These are phyloP conservation scores for Camellia oleifera DNA, from an alignment of 179 eudicot genomes.

Conservation along the genomic window DNA sequence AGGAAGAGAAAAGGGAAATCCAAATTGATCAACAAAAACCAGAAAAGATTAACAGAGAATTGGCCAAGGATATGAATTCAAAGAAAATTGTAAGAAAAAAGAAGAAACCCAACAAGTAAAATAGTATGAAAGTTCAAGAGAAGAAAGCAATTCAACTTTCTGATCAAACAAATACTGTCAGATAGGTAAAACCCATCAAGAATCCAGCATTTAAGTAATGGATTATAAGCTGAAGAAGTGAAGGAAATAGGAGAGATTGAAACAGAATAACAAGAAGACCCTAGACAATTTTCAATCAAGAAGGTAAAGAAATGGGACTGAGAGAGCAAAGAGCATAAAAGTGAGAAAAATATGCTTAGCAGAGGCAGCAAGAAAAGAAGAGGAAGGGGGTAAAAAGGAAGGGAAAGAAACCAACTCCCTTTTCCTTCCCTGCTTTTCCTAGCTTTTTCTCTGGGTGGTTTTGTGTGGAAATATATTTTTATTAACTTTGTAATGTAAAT, in stretches of 20 bases:
- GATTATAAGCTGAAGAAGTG: constrained; percentile 21
- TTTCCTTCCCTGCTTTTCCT: constrained; percentile 28
- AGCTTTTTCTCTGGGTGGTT: constrained; percentile 14
- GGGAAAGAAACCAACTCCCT: constrained; percentile 24
- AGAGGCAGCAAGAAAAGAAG: constrained; percentile 44
- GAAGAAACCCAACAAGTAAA: constrained; percentile 9
- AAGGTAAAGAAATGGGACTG: constrained; percentile 25
- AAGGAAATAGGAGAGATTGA: constrained; percentile 25
- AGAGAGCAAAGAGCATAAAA: constrained; percentile 29
- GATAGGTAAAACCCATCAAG: constrained; percentile 16
- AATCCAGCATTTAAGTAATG: constrained; percentile 21
- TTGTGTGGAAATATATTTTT: not conserved
- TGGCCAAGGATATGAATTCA: too few species aligned
- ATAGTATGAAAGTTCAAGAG: constrained; percentile 1
- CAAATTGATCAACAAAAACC: constrained; percentile 13
- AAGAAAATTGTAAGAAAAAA: too few species aligned
- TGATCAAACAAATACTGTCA: constrained; percentile 41
- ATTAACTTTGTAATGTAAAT: not conserved
- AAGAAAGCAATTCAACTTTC: constrained; percentile 39
- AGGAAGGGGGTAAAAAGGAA: constrained; percentile 15
- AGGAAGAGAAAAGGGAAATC: constrained; percentile 6
- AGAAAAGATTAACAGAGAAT: too few species aligned
- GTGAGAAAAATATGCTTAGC: constrained; percentile 56
- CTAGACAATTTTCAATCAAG: not conserved
- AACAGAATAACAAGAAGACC: constrained; percentile 25